Percentiles rank a stretch among this genome's conserved stretches.
phyloP scores from a whole-genome alignment of 345 rosid genomes.

The Gossypium bickii region DNA sequence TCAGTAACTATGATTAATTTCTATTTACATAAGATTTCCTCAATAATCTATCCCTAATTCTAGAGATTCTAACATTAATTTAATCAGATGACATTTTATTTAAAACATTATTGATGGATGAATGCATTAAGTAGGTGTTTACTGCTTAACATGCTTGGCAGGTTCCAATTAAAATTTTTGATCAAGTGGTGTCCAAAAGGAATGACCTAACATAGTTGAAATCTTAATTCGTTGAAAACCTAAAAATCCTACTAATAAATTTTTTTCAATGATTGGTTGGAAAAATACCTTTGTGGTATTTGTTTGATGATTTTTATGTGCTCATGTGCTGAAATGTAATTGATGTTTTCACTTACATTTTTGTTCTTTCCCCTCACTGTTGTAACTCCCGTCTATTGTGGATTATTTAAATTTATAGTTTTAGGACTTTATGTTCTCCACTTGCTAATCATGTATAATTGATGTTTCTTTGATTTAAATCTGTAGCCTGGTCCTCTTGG shows the following conservation, averaged over 20 bases:
- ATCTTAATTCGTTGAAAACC: neutral
- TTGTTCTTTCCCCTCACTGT: neutral
- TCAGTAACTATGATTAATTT: no score
- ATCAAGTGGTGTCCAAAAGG: neutral
- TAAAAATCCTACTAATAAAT: no score
- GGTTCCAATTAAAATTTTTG: neutral
- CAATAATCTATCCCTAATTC: no score
- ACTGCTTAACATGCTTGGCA: neutral
- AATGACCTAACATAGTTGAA: neutral
- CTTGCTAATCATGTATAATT: constrained; percentile 10
- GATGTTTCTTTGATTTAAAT: constrained; percentile 17
- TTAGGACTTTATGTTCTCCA: neutral
- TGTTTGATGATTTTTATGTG: constrained; percentile 31
- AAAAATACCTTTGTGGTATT: neutral
- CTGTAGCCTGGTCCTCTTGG: constrained; percentile 75
- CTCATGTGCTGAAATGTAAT: neutral
- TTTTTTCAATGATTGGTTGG: no score
- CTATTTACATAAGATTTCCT: no score
- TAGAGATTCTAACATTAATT: no score
- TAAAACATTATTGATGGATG: neutral
- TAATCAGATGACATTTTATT: neutral
- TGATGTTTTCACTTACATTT: neutral
- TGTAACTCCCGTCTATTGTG: neutral
- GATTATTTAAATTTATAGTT: neutral
- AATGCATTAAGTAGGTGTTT: neutral